Percentiles rank a stretch among this genome's conserved stretches.
Conservation (phyloP, 306 rosid species). For the Bauhinia variegata region DNA sequence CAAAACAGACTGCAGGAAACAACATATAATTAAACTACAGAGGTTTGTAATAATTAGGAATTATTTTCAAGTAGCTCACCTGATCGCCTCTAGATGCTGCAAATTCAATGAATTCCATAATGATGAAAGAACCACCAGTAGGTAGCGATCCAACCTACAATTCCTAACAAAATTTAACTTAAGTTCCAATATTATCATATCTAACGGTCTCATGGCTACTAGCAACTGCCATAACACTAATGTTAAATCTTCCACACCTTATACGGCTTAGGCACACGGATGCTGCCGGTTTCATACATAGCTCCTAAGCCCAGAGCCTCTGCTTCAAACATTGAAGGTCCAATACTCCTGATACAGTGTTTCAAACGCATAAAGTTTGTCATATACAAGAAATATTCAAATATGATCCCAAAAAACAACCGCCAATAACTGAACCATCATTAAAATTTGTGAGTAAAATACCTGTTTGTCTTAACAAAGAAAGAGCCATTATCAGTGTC, state of each 20-base stretch:
- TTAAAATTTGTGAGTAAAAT: not conserved
- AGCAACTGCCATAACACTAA: slow-evolving; percentile 7
- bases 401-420: slow-evolving; percentile 1
- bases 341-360: slow-evolving; percentile 77
- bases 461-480: slow-evolving; percentile 98
- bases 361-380: slow-evolving; percentile 33
- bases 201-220: not conserved
- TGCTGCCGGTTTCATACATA: slow-evolving; percentile 74
- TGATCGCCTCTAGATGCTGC: slow-evolving; percentile 79
- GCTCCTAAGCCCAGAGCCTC: slow-evolving; percentile 95
- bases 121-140: slow-evolving; percentile 85
- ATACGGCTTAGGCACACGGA: slow-evolving; percentile 85
- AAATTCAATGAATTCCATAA: slow-evolving; percentile 90
- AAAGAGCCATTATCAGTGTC: slow-evolving; percentile 82
- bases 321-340: slow-evolving; percentile 91
- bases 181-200: not conserved
- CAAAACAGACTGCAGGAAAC: slow-evolving; percentile 61
- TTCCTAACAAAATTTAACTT: slow-evolving; percentile 37
- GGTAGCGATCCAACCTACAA: slow-evolving; percentile 88
- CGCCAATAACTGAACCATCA: slow-evolving; percentile 5
- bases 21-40: slow-evolving; percentile 22
- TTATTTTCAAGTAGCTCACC: slow-evolving; percentile 51
- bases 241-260: slow-evolving; percentile 59
- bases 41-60: slow-evolving; percentile 20
- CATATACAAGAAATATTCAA: not conserved